phyloP scores from a whole-genome alignment of 805 yeast genomes.

The Candida lessepsii region DNA sequence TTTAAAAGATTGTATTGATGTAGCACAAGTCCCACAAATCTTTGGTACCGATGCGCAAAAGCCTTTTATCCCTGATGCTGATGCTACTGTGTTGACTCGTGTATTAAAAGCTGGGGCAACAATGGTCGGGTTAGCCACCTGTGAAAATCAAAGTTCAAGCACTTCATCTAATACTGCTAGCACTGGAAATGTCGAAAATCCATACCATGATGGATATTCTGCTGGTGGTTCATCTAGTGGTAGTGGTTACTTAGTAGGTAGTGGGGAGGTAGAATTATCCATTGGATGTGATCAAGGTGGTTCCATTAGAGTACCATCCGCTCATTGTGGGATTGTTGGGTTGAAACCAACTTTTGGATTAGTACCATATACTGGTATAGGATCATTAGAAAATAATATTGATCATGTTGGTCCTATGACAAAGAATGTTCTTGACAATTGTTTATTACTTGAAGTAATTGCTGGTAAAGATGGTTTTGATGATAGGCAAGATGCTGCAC shows the following conservation, averaged over 20 bases:
- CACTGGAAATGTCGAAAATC: conserved; percentile 18
- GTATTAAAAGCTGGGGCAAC: conserved; percentile 15
- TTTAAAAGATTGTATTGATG: conserved; percentile 16
- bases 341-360: conserved; percentile 39
- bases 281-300: conserved; percentile 60
- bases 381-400: conserved; percentile 16
- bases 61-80: conserved; percentile 16
- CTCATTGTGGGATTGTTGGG: conserved; percentile 41
- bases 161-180: conserved; percentile 18
- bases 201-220: conserved; percentile 16
- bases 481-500: conserved; percentile 17
- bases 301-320: conserved; percentile 48
- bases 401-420: conserved; percentile 20
- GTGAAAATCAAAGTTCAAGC: conserved; percentile 18
- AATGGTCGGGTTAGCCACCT: conserved; percentile 16
- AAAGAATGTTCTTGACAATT: conserved; percentile 15
- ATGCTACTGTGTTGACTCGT: conserved; percentile 15
- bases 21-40: conserved; percentile 17
- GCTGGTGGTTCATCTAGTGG: conserved; percentile 55
- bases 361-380: conserved; percentile 18
- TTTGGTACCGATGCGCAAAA: conserved; percentile 17
- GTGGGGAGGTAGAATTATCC: conserved; percentile 50
- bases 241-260: conserved; percentile 48
- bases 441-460: conserved; percentile 14
- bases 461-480: conserved; percentile 19